Percentiles rank a stretch among this genome's conserved stretches.
These are phyloP conservation scores for Nitzschia sp. DNA, from an alignment of 108 stramenopile species.

Conservation along the genomic window DNA sequence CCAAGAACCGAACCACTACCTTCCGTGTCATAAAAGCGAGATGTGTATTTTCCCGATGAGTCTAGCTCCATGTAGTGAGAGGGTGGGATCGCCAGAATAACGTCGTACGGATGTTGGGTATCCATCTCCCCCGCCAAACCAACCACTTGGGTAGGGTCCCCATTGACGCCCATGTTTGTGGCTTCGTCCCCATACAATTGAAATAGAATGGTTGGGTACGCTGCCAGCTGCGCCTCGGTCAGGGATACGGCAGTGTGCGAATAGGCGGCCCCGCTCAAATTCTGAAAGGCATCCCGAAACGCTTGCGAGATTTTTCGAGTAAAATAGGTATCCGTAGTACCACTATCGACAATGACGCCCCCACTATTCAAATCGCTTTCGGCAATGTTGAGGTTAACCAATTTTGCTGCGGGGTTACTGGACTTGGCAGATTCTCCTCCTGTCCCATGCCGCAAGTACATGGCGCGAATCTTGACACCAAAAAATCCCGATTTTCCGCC, in stretches of 20 bases:
- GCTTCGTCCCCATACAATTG: constrained; percentile 59
- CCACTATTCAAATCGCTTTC: constrained; percentile 59
- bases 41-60: constrained; percentile 40
- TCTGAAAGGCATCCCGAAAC: constrained; percentile 64
- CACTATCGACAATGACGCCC: constrained; percentile 94
- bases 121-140: constrained; percentile 60
- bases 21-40: constrained; percentile 84
- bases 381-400: constrained; percentile 18
- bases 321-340: constrained; percentile 97
- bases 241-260: constrained; percentile 40
- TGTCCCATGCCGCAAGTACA: constrained; percentile 55
- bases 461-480: constrained; percentile 60
- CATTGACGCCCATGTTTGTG: constrained; percentile 22
- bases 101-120: constrained; percentile 58
- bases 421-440: constrained; percentile 31
- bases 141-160: constrained; percentile 28
- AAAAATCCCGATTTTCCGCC: constrained; percentile 62
- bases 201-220: constrained; percentile 82
- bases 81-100: constrained; percentile 79
- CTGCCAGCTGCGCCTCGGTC: constrained; percentile 53
- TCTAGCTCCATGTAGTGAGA: constrained; percentile 83
- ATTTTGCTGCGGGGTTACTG: constrained; percentile 19
- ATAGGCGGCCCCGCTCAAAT: constrained; percentile 56
- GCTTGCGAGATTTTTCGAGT: constrained; percentile 37
- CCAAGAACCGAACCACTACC: constrained; percentile 84